phyloP scores from a whole-genome alignment of 345 rosid species.

The Acer negundo region DNA sequence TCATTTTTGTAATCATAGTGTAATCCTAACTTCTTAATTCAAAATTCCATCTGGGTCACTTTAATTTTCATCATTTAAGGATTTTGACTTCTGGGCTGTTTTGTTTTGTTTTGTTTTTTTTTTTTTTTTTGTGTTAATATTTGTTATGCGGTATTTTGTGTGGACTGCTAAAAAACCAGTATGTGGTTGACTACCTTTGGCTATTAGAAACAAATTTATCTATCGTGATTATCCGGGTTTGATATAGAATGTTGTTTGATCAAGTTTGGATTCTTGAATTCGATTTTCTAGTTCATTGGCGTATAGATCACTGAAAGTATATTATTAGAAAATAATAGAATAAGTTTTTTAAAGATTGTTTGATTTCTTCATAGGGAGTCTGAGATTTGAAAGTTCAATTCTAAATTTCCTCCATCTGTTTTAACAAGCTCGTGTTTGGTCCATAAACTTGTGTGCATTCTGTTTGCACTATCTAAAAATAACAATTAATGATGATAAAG shows the following conservation, averaged over 20 bases:
- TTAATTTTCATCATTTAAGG: conserved; percentile 18
- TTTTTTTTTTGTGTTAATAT: not conserved
- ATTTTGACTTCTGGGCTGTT: conserved; percentile 29
- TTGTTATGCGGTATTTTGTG: conserved; percentile 6
- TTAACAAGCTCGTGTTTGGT: conserved; percentile 1
- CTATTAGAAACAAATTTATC: conserved; percentile 11
- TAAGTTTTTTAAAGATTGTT: not conserved
- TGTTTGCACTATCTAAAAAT: not conserved
- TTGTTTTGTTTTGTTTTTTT: too few relatives aligned
- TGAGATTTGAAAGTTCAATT: conserved; percentile 10
- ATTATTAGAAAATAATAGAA: not conserved
- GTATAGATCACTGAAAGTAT: not conserved
- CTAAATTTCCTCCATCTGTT: conserved; percentile 19
- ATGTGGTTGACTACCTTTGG: not conserved
- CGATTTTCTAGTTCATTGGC: not conserved
- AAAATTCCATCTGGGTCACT: not conserved
- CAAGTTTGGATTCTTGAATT: conserved; percentile 10
- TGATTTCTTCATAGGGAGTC: conserved; percentile 8
- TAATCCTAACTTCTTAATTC: not conserved
- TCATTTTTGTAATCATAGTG: not conserved
- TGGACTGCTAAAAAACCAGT: conserved; percentile 8
- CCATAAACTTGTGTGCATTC: not conserved
- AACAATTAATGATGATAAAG: not conserved
- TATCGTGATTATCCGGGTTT: conserved; percentile 6
- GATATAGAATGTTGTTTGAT: too few relatives aligned